phyloP scores from a whole-genome alignment of 2,329 filamentous ascomycete species.

The Neofusicoccum ribis region DNA sequence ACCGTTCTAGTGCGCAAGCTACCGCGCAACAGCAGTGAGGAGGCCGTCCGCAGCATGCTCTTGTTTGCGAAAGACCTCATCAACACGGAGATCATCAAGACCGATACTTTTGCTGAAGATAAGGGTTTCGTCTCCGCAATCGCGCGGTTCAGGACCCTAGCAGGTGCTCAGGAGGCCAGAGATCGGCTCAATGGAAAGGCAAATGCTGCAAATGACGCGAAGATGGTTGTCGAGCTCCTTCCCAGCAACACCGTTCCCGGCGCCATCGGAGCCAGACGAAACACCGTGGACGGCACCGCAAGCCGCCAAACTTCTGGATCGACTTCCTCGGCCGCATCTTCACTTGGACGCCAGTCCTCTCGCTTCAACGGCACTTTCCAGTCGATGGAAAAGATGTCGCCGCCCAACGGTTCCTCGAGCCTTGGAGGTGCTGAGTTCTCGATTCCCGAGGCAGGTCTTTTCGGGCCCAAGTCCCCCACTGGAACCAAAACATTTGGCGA shows the following conservation, averaged over 20 bases:
- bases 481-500: constrained; percentile 65
- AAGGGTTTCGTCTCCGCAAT: constrained; percentile 58
- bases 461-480: constrained; percentile 73
- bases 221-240: constrained; percentile 58
- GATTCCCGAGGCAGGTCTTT: constrained; percentile 61
- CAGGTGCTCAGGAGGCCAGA: constrained; percentile 61
- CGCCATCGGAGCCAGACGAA: constrained; percentile 51
- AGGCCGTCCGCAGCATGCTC: constrained; percentile 62
- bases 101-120: constrained; percentile 55
- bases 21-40: constrained; percentile 58
- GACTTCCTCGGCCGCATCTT: constrained; percentile 48
- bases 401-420: constrained; percentile 56
- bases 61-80: constrained; percentile 65
- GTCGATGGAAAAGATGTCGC: constrained; percentile 61
- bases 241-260: constrained; percentile 25
- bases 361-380: constrained; percentile 66
- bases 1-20: constrained; percentile 61
- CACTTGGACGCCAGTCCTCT: constrained; percentile 52
- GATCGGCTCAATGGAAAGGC: constrained; percentile 62
- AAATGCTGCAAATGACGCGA: constrained; percentile 61
- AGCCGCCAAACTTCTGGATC: constrained; percentile 47
- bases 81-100: constrained; percentile 57
- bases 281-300: constrained; percentile 53
- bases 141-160: constrained; percentile 58
- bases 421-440: constrained; percentile 60